Evolutionary conservation across 2,329 filamentous ascomycete species (phyloP).

Genomic region (Cladosporium sp.): DNA sequence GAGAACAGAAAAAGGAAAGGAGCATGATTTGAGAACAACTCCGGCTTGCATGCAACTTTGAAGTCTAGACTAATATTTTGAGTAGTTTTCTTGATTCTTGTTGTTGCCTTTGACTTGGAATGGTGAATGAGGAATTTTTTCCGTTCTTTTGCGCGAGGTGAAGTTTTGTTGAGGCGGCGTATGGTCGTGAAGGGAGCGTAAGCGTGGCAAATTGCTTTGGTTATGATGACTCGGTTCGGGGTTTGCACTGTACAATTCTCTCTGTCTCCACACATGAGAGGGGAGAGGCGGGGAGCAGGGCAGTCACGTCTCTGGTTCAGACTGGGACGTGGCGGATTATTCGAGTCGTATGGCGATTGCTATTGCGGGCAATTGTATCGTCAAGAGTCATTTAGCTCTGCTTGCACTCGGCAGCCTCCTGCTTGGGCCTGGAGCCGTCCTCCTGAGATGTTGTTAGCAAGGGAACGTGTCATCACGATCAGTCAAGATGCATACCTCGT

Average conservation of each 20-base stretch:
- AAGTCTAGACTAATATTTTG: neutral
- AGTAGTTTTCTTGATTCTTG: neutral
- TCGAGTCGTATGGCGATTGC: neutral
- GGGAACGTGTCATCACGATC: too few species aligned
- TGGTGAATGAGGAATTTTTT: too few species aligned
- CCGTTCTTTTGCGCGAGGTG: too few species aligned
- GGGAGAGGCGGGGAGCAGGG: neutral
- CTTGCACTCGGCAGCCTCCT: slow-evolving; percentile 94
- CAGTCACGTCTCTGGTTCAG: neutral
- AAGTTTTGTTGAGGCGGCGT: neutral
- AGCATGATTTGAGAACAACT: neutral
- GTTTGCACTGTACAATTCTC: neutral
- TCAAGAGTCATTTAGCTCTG: slow-evolving; percentile 61
- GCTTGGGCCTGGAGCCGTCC: slow-evolving; percentile 84
- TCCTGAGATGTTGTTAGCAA: slow-evolving; percentile 54
- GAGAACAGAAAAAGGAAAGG: too few species aligned
- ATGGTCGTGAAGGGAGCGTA: neutral
- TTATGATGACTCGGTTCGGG: neutral
- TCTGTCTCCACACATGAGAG: neutral
- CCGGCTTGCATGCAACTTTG: neutral
- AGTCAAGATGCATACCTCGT: slow-evolving; percentile 39
- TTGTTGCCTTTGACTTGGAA: neutral
- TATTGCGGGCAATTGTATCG: slow-evolving; percentile 1
- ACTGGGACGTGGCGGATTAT: neutral
- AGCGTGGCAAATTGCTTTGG: neutral